Conservation (phyloP, 1,284 basidiomycete species). For the Cystobasidium sp. region DNA sequence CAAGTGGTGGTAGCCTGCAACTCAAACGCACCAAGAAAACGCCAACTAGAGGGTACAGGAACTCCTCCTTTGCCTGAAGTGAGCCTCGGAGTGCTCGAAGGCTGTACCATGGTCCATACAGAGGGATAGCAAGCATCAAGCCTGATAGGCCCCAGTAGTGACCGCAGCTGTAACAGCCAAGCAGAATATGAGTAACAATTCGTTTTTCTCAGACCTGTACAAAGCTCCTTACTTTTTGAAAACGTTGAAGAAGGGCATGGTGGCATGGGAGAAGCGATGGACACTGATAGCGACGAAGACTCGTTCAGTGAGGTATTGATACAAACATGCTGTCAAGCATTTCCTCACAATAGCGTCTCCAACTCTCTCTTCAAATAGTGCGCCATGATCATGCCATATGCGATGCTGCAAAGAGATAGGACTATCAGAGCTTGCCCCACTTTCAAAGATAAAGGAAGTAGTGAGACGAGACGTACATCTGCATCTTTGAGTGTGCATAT, state of each 20-base stretch:
- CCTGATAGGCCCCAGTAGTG: constrained; percentile 89
- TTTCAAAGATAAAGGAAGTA: too few species aligned
- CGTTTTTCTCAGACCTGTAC: neutral
- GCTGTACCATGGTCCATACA: constrained; percentile 72
- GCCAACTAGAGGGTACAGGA: constrained; percentile 69
- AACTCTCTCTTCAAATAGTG: constrained; percentile 93
- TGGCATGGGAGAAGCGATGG: constrained; percentile 91
- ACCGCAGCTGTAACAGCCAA: constrained; percentile 65
- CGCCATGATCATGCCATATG: constrained; percentile 75
- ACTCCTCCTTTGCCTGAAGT: constrained; percentile 68
- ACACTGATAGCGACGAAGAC: constrained; percentile 62
- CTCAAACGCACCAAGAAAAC: constrained; percentile 69
- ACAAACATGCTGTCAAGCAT: neutral
- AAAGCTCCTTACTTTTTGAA: constrained; percentile 78
- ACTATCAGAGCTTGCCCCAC: constrained; percentile 1
- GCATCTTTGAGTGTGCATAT: constrained; percentile 75
- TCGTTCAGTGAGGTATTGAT: neutral
- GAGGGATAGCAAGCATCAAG: constrained; percentile 72
- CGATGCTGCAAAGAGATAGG: constrained; percentile 64
- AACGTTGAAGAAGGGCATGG: constrained; percentile 86
- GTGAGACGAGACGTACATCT: constrained; percentile 64
- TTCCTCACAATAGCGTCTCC: constrained; percentile 82
- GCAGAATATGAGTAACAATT: neutral
- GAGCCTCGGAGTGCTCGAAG: constrained; percentile 71
- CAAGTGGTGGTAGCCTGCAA: neutral